These are phyloP conservation scores for Tricholomella constricta DNA, from an alignment of 768 basidiomycete species.

Conservation along the genomic window DNA sequence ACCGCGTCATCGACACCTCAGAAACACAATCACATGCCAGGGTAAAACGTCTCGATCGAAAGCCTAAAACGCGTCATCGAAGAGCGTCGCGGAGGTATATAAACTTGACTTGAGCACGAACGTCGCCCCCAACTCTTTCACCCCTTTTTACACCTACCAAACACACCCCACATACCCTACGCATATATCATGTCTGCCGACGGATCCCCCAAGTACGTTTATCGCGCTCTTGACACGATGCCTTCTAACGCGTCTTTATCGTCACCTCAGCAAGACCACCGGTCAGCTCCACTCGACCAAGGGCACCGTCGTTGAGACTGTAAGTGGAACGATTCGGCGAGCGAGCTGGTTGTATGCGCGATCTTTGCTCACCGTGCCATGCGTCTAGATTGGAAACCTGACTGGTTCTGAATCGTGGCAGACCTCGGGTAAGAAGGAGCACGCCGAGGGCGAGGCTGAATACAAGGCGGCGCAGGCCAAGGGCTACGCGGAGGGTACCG, in stretches of 20 bases:
- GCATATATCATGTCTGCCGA: constrained; percentile 18
- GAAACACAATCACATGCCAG: constrained; percentile 3
- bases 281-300: constrained; percentile 47
- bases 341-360: background rate
- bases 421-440: constrained; percentile 52
- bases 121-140: background rate
- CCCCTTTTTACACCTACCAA: background rate
- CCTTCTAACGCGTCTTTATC: background rate
- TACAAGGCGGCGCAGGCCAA: constrained; percentile 51
- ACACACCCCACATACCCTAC: background rate
- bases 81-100: constrained; percentile 7
- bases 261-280: constrained; percentile 35
- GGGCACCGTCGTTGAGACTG: constrained; percentile 34
- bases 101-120: background rate
- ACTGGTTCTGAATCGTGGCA: constrained; percentile 50
- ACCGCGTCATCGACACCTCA: background rate
- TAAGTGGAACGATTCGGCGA: background rate
- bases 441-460: constrained; percentile 52
- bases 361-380: background rate
- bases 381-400: constrained; percentile 40
- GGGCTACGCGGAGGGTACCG: constrained; percentile 50
- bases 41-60: background rate
- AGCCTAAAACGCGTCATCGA: constrained; percentile 7
- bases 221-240: background rate
- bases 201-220: constrained; percentile 21